Evolutionary conservation across 2,329 filamentous ascomycete genomes (phyloP), one percentile per base, ranked within the genome.

Genomic region (Arthrobotrys musiformis): DNA sequence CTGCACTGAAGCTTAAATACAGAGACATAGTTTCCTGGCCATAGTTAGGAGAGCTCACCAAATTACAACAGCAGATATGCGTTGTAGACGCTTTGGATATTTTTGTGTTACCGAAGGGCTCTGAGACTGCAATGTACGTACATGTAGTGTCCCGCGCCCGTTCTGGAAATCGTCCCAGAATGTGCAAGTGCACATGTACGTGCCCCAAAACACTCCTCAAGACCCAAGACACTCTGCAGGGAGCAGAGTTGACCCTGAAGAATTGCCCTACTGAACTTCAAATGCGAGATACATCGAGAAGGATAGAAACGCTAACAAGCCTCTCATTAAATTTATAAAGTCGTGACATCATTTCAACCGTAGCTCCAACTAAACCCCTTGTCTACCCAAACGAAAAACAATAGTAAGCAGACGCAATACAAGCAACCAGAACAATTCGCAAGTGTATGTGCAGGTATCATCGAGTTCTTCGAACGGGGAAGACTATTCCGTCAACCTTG

Each of bases 401-500:
- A 58, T 24, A 2, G 6, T 33, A 40, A 58, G n/a, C n/a, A n/a
- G n/a, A n/a, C 40, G 33, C 54, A 58, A 58, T 19, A 58, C 2
- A 28, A 58, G 40, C 17, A 13, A 40, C 33, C 26, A 4, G 24
- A 58, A 58, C 30, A 13, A 37, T 4, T 40, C 17, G 33, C 17
- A 28, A 4, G 33, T n/a, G 17, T 58, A 24, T n/a, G n/a, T 26
- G 11, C 26, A 40, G 11, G 6, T 30, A 52, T 13, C 6, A 52
- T 17, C 28, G 11, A 26, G n/a, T n/a, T n/a, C n/a, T n/a, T n/a
- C n/a, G 40, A 7, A 28, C 2, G 4, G 24, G 15, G 11, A 56
- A n/a, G 40, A 19, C 70, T 70, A 77, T 19, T 77, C 73, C 33
- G 50, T 70, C 50, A 77, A 30, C 52, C 22, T 70, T 22, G 73